Evolutionary conservation across 768 basidiomycete species (phyloP).

Genomic region (Trametes cinnabarina): DNA sequence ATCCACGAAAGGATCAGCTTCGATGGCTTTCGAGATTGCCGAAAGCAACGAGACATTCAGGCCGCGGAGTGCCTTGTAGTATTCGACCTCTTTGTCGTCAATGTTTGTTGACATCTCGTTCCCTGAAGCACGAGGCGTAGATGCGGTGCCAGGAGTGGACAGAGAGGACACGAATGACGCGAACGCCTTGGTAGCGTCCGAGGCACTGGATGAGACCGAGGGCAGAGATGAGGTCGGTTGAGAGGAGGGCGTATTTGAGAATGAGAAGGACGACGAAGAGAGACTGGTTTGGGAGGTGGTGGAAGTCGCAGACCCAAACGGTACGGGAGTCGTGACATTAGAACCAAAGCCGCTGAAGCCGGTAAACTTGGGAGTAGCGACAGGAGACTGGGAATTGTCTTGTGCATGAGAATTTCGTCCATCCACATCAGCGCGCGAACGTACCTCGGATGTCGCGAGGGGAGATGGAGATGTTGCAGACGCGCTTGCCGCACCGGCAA

Average conservation of each 20-base stretch:
- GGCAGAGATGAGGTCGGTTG: slow-evolving; percentile 17
- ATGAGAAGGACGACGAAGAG: slow-evolving; percentile 15
- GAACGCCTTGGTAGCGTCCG: slow-evolving; percentile 52
- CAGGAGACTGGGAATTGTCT: neutral
- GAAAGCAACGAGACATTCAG: slow-evolving; percentile 66
- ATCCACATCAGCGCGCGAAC: slow-evolving; percentile 15
- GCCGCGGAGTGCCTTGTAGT: slow-evolving; percentile 70
- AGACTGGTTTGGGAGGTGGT: slow-evolving; percentile 16
- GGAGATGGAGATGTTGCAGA: slow-evolving; percentile 13
- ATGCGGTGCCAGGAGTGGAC: slow-evolving; percentile 7
- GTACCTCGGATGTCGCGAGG: slow-evolving; percentile 17
- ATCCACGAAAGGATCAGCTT: slow-evolving; percentile 71
- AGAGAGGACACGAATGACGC: slow-evolving; percentile 40
- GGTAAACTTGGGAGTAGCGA: slow-evolving; percentile 42
- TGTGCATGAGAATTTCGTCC: neutral
- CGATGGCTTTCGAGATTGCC: slow-evolving; percentile 55
- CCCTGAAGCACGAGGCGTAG: neutral
- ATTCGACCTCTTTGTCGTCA: slow-evolving; percentile 44
- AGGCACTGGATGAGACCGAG: slow-evolving; percentile 36
- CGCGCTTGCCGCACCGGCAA: slow-evolving; percentile 18
- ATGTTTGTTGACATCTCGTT: slow-evolving; percentile 12
- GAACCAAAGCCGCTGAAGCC: slow-evolving; percentile 55
- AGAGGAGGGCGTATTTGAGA: slow-evolving; percentile 1
- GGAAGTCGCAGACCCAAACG: slow-evolving; percentile 36
- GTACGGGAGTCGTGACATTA: slow-evolving; percentile 26